Conservation (phyloP, 208 protist species). For the Vickermania ingenoplastis region DNA sequence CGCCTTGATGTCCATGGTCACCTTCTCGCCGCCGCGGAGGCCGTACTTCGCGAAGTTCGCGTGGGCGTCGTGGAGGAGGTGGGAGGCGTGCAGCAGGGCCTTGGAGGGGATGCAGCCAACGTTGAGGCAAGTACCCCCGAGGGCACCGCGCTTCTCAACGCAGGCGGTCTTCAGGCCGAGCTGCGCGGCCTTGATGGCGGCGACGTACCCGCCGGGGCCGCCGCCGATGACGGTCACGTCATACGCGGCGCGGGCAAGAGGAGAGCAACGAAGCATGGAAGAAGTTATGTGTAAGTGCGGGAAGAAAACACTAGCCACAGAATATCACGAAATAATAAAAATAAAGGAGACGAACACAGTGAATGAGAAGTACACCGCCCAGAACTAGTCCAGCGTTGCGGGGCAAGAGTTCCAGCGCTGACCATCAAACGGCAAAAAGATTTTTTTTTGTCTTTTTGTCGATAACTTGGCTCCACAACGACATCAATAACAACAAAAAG, state of each 20-base stretch:
- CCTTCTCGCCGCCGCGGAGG: slow-evolving; percentile 64
- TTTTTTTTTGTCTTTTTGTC: neutral
- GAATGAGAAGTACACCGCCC: too few relatives aligned
- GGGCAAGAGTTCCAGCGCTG: too few relatives aligned
- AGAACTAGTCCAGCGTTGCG: too few relatives aligned
- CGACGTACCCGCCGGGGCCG: slow-evolving; percentile 99
- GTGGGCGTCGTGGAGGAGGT: slow-evolving; percentile 96
- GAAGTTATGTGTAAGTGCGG: slow-evolving; percentile 1
- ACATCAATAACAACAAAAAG: slow-evolving; percentile 1
- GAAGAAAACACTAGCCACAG: neutral
- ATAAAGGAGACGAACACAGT: too few relatives aligned
- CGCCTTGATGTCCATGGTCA: slow-evolving; percentile 90
- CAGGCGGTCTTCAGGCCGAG: slow-evolving; percentile 98
- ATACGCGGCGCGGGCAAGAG: slow-evolving; percentile 45
- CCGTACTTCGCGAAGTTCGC: slow-evolving; percentile 91
- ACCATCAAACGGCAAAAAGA: neutral
- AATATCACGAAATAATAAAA: too few relatives aligned
- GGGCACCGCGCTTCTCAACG: slow-evolving; percentile 96
- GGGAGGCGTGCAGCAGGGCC: slow-evolving; percentile 97
- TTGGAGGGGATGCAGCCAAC: slow-evolving; percentile 99
- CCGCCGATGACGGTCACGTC: slow-evolving; percentile 99
- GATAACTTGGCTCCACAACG: neutral
- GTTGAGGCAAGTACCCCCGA: slow-evolving; percentile 99
- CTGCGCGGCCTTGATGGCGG: slow-evolving; percentile 99
- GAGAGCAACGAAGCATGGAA: slow-evolving; percentile 57